phyloP scores from a whole-genome alignment of 169 alveolate species.

The Plasmodium chabaudi region DNA sequence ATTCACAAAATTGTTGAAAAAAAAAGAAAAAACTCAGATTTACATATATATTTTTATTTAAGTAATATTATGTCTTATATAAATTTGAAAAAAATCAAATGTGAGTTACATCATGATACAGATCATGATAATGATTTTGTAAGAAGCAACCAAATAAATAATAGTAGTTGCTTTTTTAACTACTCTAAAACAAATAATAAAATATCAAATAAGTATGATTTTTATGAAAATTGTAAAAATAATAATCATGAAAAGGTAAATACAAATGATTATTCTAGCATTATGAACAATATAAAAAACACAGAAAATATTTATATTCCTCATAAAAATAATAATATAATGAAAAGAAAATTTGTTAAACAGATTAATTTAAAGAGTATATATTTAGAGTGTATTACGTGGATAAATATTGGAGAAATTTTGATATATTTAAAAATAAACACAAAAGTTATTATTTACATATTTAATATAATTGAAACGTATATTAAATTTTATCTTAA shows the following conservation, averaged over 20 bases:
- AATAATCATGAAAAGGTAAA: neutral
- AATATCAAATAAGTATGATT: constrained; percentile 8
- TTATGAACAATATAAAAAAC: neutral
- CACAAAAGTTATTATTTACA: constrained; percentile 30
- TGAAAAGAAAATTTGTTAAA: constrained; percentile 3
- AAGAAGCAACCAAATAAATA: neutral
- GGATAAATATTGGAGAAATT: constrained; percentile 63
- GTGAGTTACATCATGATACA: constrained; percentile 41
- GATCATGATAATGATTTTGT: neutral
- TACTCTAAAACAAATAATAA: constrained; percentile 22
- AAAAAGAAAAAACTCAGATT: constrained; percentile 35
- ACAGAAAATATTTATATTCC: neutral
- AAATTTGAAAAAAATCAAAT: constrained; percentile 47
- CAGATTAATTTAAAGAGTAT: constrained; percentile 16
- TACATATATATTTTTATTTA: constrained; percentile 40
- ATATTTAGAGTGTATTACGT: constrained; percentile 40
- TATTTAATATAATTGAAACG: constrained; percentile 44
- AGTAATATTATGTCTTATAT: constrained; percentile 29
- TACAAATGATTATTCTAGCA: neutral
- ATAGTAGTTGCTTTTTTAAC: constrained; percentile 33
- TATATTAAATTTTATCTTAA: constrained; percentile 52
- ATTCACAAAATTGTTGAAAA: constrained; percentile 2
- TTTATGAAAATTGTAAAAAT: constrained; percentile 2
- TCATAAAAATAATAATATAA: neutral
- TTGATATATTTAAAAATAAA: constrained; percentile 46